Evolutionary conservation across 73 alveolate genomes (phyloP), one percentile per base, ranked within the genome.

Genomic region (Paramecium octaurelia): DNA sequence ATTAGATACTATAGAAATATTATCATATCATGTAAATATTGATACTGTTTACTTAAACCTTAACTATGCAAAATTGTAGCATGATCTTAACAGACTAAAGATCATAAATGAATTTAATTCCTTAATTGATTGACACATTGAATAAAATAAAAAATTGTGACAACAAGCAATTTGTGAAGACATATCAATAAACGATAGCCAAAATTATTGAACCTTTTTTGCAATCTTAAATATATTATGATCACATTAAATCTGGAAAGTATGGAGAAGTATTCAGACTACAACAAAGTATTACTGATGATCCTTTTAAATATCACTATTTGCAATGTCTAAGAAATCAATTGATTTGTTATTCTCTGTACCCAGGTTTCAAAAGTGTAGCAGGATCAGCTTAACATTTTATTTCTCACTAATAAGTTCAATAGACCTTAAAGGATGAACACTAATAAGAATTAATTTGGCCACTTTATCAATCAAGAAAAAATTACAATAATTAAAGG

Each of bases 231-330:
- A 64, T 80, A 24, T 80, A 31, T 46, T 35, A 80, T 35, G 91
- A 80, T 21, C 57, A 80, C 2, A 21, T 80, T 31, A 80, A 35
- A 80, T 20, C 43, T 80, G 43, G 50, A 21, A 40, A 27, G 20
- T 80, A 38, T 80, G 91, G 91, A 44, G 70, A 80, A 1, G 16
- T 80, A 10, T 80, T 44, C 18, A 80, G 57, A 80, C 23, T 80
- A 11, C 8, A 80, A 80, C 10, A 31, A 46, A 44, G 42, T n/a
- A 24, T 48, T 46, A 80, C 21, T 16, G 69, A 54, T 23, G 27
- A 80, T 80, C 91, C 91, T 6, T 43, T 46, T 35, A 3, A 31
- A 44, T 80, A 14, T 80, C 70, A 80, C n/a, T 80, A 80, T 80
- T 40, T 44, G 34, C 43, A 42, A 21, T 80, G 75, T 12, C 27